Base-by-base conservation (phyloP, 2,329 filamentous ascomycete species). In the Septoria petroselini region DNA sequence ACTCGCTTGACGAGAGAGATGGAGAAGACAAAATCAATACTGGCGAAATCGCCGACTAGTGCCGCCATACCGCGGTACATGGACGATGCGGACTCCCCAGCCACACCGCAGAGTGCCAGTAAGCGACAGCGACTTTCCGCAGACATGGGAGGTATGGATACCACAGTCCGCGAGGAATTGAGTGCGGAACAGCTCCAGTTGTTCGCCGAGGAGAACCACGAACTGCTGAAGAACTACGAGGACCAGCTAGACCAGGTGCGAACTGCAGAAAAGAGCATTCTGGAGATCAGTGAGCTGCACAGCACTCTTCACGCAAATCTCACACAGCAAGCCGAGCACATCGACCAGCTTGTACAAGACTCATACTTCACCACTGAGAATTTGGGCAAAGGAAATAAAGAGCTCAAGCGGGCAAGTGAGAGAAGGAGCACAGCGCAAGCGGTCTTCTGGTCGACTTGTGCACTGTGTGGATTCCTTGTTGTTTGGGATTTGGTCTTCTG, bases 261-360 rank as follows among this genome's bases (percentile, higher is more conserved):
- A 64, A 86, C 85, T 19, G 90, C 90, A 0, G 90, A 98, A 68
- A 88, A 87, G 67, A 95, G 90, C 1, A 78, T 98, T 4, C 70
- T 95, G 3, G 93, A 98, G 68, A 96, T 98, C 56, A 86, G 89
- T 6, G 90, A 95, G 65, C 76, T 98, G 43, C 93, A 98, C 68
- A 88, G 87, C 48, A 84, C 91, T 46, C 83, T 98, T 9, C 88
- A 93, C 33, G 82, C 82, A 62, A 95, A 96, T 65, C 79, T 98
- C 17, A 80, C 84, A 31, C 84, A 85, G 11, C 93, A 98, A 66
- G 86, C 88, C 47, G 89, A 88, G 49, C 85, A 93, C 61, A 95
- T 98, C 55, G 86, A 90, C 53, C 87, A 93, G 66, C 77, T 98
- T 15, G 88, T 95, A 25, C 77, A 84, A 35, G 91, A 98, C 68